phyloP scores from a whole-genome alignment of 495 filamentous ascomycete genomes.

The Viridothelium virens region DNA sequence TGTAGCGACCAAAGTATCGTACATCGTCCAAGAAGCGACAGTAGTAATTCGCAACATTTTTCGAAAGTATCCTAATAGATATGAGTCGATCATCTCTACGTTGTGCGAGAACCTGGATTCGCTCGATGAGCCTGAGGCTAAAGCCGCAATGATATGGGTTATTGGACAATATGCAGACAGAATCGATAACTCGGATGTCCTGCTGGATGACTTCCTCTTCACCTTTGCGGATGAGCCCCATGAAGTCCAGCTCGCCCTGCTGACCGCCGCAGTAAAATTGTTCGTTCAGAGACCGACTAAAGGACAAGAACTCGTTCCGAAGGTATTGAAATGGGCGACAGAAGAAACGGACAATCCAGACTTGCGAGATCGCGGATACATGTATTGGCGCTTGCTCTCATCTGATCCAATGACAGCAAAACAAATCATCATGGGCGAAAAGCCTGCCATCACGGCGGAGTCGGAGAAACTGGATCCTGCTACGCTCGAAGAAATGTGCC shows the following conservation, averaged over 20 bases:
- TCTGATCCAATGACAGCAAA: slow-evolving; percentile 83
- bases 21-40: slow-evolving; percentile 99
- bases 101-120: slow-evolving; percentile 96
- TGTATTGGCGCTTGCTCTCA: slow-evolving; percentile 99
- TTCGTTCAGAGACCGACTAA: slow-evolving; percentile 97
- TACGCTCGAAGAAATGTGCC: slow-evolving; percentile 93
- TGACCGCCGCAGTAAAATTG: slow-evolving; percentile 95
- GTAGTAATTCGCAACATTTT: slow-evolving; percentile 99
- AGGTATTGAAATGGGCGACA: slow-evolving; percentile 96
- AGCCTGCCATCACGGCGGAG: slow-evolving; percentile 93
- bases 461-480: slow-evolving; percentile 85
- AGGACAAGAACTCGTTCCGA: slow-evolving; percentile 86
- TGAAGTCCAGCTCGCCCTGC: slow-evolving; percentile 87
- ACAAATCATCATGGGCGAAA: slow-evolving; percentile 89
- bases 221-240: slow-evolving; percentile 89
- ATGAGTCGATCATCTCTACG: slow-evolving; percentile 92
- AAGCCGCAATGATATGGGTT: slow-evolving; percentile 99
- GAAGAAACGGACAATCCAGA: slow-evolving; percentile 99
- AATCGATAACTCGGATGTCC: slow-evolving; percentile 89
- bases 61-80: slow-evolving; percentile 96
- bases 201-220: slow-evolving; percentile 90
- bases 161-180: slow-evolving; percentile 96
- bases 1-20: slow-evolving; percentile 97
- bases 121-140: slow-evolving; percentile 96
- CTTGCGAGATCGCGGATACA: slow-evolving; percentile 89